Evolutionary conservation across 305 asterid species (phyloP), one percentile per base, ranked within the genome.

Genomic region (Fraxinus ornus): DNA sequence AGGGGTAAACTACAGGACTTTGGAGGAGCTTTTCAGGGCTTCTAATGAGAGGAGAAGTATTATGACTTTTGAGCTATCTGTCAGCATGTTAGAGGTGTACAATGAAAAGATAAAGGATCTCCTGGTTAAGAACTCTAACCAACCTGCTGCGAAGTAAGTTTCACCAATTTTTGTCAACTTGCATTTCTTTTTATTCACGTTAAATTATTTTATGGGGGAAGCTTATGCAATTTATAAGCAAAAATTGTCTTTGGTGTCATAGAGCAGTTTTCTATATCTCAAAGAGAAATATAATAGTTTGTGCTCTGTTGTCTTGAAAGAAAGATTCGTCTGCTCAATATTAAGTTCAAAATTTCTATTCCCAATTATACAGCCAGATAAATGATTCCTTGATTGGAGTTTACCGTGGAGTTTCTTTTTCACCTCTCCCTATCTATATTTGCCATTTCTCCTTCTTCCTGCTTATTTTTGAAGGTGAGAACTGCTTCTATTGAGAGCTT

Each of bases 31-130:
- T 75, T 95, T 95, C 81, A 92, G 90, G 85, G 72, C 88, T 74
- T 92, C 99, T 12, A 62, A 83, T 49, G 92, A 90, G 81, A 89
- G 97, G 84, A 90, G 91, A 88, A 84, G 90, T 76, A 87, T 86
- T 44, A 89, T 92, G 93, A 91, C 80, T 77, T 90, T 90, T 83
- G 96, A 93, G 75, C 83, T 94, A 89, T 86, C 85, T 79, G 98
- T 95, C 79, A 95, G 99, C 92, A 94, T 95, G 97, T 83, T 95
- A 83, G 99, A 95, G 88, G 97, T 95, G 80, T 95, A 95, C 92
- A 95, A 95, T 85, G 99, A 95, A 89, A 95, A 91, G 92, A 95
- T 95, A 84, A 88, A 92, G 87, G 98, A 95, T 87, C 97, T 95
- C 79, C 90, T 94, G 78, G 89, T 92, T 60, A 97, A 94, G 86